Conservation (phyloP, 1,284 basidiomycete species). For the Calocybe gambosa region DNA sequence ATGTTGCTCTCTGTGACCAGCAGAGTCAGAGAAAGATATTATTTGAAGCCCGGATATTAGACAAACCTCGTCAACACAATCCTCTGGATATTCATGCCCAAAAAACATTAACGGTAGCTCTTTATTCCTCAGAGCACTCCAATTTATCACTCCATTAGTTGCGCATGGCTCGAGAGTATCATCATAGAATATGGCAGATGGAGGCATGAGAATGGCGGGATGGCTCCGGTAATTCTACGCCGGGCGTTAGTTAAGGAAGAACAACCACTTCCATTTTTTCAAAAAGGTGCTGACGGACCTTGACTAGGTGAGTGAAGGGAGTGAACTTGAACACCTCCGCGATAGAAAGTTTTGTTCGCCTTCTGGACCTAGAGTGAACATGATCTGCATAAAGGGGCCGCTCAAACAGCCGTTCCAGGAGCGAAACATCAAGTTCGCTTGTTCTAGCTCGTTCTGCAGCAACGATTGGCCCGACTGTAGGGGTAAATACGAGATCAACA, state of each 20-base stretch:
- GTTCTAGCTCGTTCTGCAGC: conserved; percentile 33
- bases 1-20: conserved; percentile 32
- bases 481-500: neutral
- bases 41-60: neutral
- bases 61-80: conserved; percentile 35
- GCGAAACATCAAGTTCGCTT: conserved; percentile 37
- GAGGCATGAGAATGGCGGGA: conserved; percentile 44
- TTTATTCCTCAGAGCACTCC: conserved; percentile 31
- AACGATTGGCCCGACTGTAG: conserved; percentile 37
- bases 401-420: conserved; percentile 39
- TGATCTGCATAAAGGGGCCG: conserved; percentile 30
- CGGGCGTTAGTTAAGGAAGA: neutral
- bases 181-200: conserved; percentile 40
- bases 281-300: conserved; percentile 23
- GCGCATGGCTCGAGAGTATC: conserved; percentile 38
- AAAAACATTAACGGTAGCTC: conserved; percentile 37
- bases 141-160: conserved; percentile 31
- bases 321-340: conserved; percentile 15
- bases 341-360: neutral
- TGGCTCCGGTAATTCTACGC: conserved; percentile 38
- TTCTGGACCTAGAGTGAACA: conserved; percentile 13
- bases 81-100: conserved; percentile 30
- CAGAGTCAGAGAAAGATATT: neutral
- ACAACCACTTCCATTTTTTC: neutral
- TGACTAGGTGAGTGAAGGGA: conserved; percentile 35